Base-by-base conservation (phyloP, 805 yeast genomes). In the Yamadazyma takamatsuzukensis region DNA sequence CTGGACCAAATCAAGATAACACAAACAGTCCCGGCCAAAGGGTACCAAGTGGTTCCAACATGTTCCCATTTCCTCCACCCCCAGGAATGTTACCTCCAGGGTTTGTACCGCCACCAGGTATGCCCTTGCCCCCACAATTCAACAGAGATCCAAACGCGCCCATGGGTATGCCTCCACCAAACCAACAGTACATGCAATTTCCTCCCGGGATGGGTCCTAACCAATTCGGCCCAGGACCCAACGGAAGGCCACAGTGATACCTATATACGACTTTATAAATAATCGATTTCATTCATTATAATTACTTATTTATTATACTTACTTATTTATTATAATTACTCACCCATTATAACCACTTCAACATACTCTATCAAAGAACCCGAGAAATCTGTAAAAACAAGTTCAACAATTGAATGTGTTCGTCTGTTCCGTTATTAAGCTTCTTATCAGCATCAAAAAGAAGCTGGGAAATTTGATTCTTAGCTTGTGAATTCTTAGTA, bases 401-500 rank as follows among this genome's bases (percentile, higher is more conserved):
- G 46, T 84, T 83, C 44, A 90, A 68, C 15, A 93, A 49, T 47
- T 85, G 95, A 18, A 90, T 62, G 38, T 83, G 86, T 54, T 90
- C 98, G 48, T 88, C 94, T 4, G 95, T 76, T 11, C 98, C 98
- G 50, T 79, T 86, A 33, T 79, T 72, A 34, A 90, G 64, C 33
- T 79, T 72, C 30, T 76, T 72, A 54, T 90, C 97, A 0, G 86
- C 71, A 26, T 78, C 82, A 47, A 88, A 86, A 16, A 93, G 56
- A 5, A 77, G 58, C 49, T 68, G 59, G 0, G 96, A 73, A 8
- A 87, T 72, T 27, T 58, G 48, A 50, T 78, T 83, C 53, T 90
- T 93, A 39, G 77, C 76, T 1, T 48, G 43, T 1, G 80, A 64
- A 4, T 64, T 49, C 18, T 73, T 54, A 2, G 58, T 43, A 38